Conservation (phyloP, 1,284 basidiomycete species). For the Trichosporon coremiiforme region DNA sequence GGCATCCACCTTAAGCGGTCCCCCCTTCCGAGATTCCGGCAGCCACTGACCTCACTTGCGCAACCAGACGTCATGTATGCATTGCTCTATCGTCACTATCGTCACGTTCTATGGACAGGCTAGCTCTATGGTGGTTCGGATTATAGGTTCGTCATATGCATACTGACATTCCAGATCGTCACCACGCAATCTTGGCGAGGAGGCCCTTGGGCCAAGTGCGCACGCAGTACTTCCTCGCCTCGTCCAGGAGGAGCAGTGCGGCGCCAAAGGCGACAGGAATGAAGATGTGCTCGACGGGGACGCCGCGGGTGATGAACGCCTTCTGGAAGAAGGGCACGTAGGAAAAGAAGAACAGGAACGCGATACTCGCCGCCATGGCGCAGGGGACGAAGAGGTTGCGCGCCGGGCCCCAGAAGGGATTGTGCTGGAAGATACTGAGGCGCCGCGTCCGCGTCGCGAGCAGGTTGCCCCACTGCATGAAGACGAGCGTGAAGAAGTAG, state of each 20-base stretch:
- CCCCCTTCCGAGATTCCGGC: neutral
- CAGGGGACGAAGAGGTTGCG: slow-evolving; percentile 60
- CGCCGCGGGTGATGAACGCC: slow-evolving; percentile 62
- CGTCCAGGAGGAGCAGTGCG: slow-evolving; percentile 53
- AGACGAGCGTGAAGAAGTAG: slow-evolving; percentile 66
- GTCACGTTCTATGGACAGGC: neutral
- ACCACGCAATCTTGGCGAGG: slow-evolving; percentile 58
- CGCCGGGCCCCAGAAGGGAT: slow-evolving; percentile 49
- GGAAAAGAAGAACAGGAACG: slow-evolving; percentile 62
- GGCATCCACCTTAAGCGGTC: neutral
- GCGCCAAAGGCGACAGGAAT: slow-evolving; percentile 58
- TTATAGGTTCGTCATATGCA: neutral
- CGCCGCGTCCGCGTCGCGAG: slow-evolving; percentile 61
- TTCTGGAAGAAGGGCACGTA: slow-evolving; percentile 64
- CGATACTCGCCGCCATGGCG: slow-evolving; percentile 59
- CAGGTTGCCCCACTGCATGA: slow-evolving; percentile 69
- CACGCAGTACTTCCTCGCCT: slow-evolving; percentile 56
- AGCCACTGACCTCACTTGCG: neutral
- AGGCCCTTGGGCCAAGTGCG: slow-evolving; percentile 53
- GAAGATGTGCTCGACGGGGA: slow-evolving; percentile 62
- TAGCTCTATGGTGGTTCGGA: neutral
- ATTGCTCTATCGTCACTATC: neutral
- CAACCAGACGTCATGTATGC: neutral
- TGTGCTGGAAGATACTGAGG: slow-evolving; percentile 60
- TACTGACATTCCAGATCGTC: slow-evolving; percentile 12